phyloP scores from a whole-genome alignment of 2,329 filamentous ascomycete genomes.

The Beauveria rudraprayagi region DNA sequence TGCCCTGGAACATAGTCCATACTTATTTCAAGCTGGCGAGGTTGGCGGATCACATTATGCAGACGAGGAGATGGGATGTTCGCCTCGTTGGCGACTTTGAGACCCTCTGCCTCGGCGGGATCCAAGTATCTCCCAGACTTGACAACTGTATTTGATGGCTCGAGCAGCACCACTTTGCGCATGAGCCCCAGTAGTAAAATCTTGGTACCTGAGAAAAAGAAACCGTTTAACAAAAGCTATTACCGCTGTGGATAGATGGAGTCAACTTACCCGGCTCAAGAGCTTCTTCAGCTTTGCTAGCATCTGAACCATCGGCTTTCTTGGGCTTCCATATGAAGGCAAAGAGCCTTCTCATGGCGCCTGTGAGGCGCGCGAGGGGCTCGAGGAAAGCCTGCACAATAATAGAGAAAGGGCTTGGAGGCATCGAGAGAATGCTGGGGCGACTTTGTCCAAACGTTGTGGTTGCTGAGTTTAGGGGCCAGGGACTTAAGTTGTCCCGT shows the following conservation, averaged over 20 bases:
- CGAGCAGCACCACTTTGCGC: constrained; percentile 17
- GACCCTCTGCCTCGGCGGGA: constrained; percentile 20
- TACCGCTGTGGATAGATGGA: background rate
- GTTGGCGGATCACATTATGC: constrained; percentile 9
- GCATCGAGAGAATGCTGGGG: no score
- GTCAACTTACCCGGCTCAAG: constrained; percentile 17
- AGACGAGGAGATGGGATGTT: constrained; percentile 19
- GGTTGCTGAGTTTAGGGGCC: no score
- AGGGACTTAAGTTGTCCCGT: no score
- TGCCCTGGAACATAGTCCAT: constrained; percentile 22
- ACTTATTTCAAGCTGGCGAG: constrained; percentile 11
- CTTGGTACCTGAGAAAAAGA: constrained; percentile 11
- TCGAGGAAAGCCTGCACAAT: no score
- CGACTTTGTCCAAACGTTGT: no score
- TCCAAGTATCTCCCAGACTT: constrained; percentile 21
- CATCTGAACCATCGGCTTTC: background rate
- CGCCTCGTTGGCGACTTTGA: constrained; percentile 15
- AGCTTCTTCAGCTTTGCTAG: constrained; percentile 10
- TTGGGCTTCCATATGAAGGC: background rate
- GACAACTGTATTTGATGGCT: constrained; percentile 18
- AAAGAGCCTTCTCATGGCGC: background rate
- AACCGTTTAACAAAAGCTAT: background rate
- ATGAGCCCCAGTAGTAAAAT: constrained; percentile 17
- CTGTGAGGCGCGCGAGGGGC: no score
- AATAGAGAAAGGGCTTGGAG: no score